Evolutionary conservation across 805 yeast genomes (phyloP), one percentile per base, ranked within the genome.

Genomic region (Yamadazyma paraphyllophila): DNA sequence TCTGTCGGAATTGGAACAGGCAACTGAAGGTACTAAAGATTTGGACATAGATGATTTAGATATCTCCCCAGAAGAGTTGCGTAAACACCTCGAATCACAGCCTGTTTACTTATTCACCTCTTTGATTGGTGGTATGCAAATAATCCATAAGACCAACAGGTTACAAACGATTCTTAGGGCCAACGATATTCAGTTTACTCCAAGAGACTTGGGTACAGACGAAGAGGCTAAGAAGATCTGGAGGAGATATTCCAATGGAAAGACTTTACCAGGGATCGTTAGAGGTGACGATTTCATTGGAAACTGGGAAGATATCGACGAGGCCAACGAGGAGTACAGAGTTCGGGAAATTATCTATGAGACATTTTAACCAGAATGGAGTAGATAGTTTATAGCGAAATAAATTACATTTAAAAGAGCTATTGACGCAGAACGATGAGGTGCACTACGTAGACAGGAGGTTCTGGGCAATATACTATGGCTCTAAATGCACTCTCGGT

Each of bases 101-200:
- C 91, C 94, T 2, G 82, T 89, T 16, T 88, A 80, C 62, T 62
- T 90, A 20, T 89, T 74, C 67, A 90, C 97, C 0, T 91, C 97
- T 0, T 71, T 89, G 36, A 92, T 96, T 0, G 95, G 96, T 24
- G 95, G 94, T 1, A 83, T 81, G 76, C 86, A 85, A 61, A 80
- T 91, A 63, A 79, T 83, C 51, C 77, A 84, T 12, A 73, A 91
- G 55, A 89, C 96, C 12, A 87, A 85, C 57, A 71, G 95, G 45
- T 65, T 91, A 46, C 78, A 77, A 10, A 84, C 89, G 0, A 87
- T 90, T 44, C 72, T 90, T 43, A 76, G 80, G 33, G 96, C 91
- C 3, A 86, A 89, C 61, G 76, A 81, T 39, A 69, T 90, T 42
- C 73, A 78, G 47, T 87, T 81, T 60, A 76, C 79, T 26, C 77